Evolutionary conservation across 2,329 filamentous ascomycete genomes (phyloP).

Genomic region (Venturia nashicola): DNA sequence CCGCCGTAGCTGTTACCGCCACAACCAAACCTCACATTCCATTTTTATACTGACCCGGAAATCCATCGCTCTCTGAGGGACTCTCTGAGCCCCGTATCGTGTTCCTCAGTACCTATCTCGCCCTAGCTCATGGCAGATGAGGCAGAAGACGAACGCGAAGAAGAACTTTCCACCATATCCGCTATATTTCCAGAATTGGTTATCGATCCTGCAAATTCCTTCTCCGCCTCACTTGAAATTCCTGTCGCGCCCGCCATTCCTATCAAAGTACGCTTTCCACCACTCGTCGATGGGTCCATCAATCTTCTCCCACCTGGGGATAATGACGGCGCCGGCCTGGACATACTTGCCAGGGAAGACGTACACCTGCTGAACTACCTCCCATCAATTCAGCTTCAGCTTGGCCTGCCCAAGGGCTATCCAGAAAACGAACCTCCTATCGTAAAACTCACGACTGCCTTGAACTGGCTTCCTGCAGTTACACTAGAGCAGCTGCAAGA

Average conservation of each 20-base stretch:
- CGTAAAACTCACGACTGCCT: slow-evolving; percentile 35
- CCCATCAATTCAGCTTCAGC: slow-evolving; percentile 40
- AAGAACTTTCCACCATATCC: slow-evolving; percentile 46
- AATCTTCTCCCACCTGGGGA: slow-evolving; percentile 16
- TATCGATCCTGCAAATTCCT: slow-evolving; percentile 32
- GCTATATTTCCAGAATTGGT: slow-evolving; percentile 52
- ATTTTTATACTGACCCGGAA: neutral
- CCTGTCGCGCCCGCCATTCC: slow-evolving; percentile 42
- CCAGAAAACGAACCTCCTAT: slow-evolving; percentile 39
- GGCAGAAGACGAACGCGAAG: slow-evolving; percentile 42
- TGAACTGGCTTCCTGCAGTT: slow-evolving; percentile 39
- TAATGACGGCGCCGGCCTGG: neutral
- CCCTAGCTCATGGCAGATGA: neutral
- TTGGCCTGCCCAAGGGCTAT: slow-evolving; percentile 43
- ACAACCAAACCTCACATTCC: neutral
- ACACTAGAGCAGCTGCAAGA: slow-evolving; percentile 32
- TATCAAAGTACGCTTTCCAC: slow-evolving; percentile 30
- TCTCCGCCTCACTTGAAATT: slow-evolving; percentile 41
- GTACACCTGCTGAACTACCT: slow-evolving; percentile 34
- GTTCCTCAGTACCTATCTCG: neutral
- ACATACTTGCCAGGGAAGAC: neutral
- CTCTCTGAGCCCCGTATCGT: neutral
- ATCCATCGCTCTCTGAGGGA: neutral
- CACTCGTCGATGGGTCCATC: slow-evolving; percentile 21
- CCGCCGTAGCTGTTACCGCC: too few relatives aligned